A percentile compares a stretch with the other conserved stretches of the same genome.
These are phyloP conservation scores for Porphyrellus sp. DNA, from an alignment of 1,284 basidiomycete genomes.

Conservation along the genomic window DNA sequence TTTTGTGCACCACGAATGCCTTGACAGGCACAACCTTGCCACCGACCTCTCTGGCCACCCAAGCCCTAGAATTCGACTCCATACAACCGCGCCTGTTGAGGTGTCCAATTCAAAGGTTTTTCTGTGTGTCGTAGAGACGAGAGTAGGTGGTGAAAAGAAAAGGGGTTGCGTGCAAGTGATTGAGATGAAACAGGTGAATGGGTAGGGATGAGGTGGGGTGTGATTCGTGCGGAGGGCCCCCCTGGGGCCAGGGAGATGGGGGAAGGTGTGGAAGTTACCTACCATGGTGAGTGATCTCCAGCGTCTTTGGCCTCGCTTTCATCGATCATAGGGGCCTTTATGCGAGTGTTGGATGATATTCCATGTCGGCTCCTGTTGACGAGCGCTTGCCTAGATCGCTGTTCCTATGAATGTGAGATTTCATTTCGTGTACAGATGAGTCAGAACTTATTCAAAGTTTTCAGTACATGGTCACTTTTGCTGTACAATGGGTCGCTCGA, in stretches of 20 bases:
- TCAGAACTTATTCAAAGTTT: neutral
- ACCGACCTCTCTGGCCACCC: conserved; percentile 58
- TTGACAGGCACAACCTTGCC: conserved; percentile 55
- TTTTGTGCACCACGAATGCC: conserved; percentile 35
- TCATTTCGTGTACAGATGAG: neutral
- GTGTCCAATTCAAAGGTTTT: conserved; percentile 85
- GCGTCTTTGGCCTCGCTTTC: no score
- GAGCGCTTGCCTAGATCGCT: conserved; percentile 2
- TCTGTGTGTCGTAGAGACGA: conserved; percentile 69
- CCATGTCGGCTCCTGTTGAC: no score
- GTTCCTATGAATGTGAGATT: conserved; percentile 5
- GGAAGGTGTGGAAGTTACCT: conserved; percentile 28
- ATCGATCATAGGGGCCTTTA: no score
- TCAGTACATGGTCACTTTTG: conserved; percentile 8
- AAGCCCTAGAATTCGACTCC: conserved; percentile 69
- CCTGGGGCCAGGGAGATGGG: conserved; percentile 35
- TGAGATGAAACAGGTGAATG: conserved; percentile 33
- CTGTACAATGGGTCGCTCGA: conserved; percentile 13
- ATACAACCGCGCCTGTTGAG: conserved; percentile 70
- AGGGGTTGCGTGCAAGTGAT: conserved; percentile 65
- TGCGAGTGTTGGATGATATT: no score
- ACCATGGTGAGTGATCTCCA: no score
- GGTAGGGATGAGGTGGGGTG: conserved; percentile 32
- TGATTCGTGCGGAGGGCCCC: conserved; percentile 20
- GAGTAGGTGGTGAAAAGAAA: conserved; percentile 86